phyloP scores from a whole-genome alignment of 352 stramenopile species.

The Globisporangium emineosum region DNA sequence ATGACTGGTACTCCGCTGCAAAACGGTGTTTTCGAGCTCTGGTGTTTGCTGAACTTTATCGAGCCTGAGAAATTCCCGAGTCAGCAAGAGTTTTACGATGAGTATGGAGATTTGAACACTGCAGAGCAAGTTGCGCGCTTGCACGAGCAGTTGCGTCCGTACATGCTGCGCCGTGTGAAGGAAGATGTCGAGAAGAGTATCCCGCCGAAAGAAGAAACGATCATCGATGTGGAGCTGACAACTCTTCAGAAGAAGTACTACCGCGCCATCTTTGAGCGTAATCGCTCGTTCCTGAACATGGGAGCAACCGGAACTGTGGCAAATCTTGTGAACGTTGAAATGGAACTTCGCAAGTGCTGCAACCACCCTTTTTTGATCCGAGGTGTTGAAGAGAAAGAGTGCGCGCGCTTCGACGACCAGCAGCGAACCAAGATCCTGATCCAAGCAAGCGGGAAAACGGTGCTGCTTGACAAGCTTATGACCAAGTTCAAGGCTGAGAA shows the following conservation, averaged over 20 bases:
- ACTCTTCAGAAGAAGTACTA: conserved; percentile 98
- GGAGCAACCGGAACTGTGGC: conserved; percentile 87
- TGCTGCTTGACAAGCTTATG: conserved; percentile 99
- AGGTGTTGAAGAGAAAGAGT: conserved; percentile 97
- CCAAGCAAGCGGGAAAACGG: conserved; percentile 94
- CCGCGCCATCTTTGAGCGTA: conserved; percentile 99
- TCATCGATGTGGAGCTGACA: conserved; percentile 99
- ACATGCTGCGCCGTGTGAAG: conserved; percentile 99
- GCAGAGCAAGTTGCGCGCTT: conserved; percentile 95
- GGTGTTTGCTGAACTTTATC: conserved; percentile 99
- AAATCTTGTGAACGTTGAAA: conserved; percentile 99
- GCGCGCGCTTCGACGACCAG: conserved; percentile 67
- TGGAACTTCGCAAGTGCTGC: conserved; percentile 99
- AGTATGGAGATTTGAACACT: conserved; percentile 96
- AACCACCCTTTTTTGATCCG: conserved; percentile 99
- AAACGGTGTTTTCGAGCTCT: conserved; percentile 99
- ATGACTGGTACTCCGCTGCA: conserved; percentile 98
- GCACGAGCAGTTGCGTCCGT: conserved; percentile 96
- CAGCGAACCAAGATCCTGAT: conserved; percentile 73
- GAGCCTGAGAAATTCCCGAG: conserved; percentile 94
- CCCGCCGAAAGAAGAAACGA: conserved; percentile 98
- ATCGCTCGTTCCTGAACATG: conserved; percentile 90
- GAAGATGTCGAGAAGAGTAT: conserved; percentile 99
- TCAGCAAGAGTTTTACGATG: conserved; percentile 94
- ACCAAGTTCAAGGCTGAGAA: conserved; percentile 95